Evolutionary conservation across 1,284 basidiomycete genomes (phyloP).

Genomic region (Papiliotrema fonsecae): DNA sequence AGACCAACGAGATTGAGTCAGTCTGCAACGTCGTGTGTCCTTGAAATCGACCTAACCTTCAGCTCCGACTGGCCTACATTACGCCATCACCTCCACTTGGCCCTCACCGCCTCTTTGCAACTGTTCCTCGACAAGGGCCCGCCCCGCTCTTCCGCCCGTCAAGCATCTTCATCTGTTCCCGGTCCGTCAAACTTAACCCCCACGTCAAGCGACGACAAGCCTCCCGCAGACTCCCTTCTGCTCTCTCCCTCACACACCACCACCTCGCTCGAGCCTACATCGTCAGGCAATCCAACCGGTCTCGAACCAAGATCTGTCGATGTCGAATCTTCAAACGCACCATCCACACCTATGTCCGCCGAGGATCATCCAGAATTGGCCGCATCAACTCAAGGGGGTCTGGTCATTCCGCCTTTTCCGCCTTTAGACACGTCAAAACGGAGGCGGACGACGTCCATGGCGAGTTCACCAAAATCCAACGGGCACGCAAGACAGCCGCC

Average conservation of each 20-base stretch:
- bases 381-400: slow-evolving; percentile 55
- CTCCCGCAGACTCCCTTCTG: slow-evolving; percentile 24
- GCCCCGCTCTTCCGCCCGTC: slow-evolving; percentile 13
- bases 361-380: slow-evolving; percentile 14
- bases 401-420: slow-evolving; percentile 74
- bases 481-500: slow-evolving; percentile 2
- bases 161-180: slow-evolving; percentile 8
- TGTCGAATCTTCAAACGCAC: slow-evolving; percentile 26
- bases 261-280: slow-evolving; percentile 4
- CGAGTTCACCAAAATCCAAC: not conserved
- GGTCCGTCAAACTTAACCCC: slow-evolving; percentile 5
- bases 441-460: slow-evolving; percentile 35
- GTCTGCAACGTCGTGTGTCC: slow-evolving; percentile 23
- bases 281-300: slow-evolving; percentile 38
- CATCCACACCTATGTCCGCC: slow-evolving; percentile 12
- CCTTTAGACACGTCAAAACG: slow-evolving; percentile 54
- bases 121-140: slow-evolving; percentile 19
- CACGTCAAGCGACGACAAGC: slow-evolving; percentile 7
- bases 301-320: slow-evolving; percentile 35
- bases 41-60: slow-evolving; percentile 8
- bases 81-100: slow-evolving; percentile 49
- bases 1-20: slow-evolving; percentile 65
- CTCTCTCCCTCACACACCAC: slow-evolving; percentile 41
- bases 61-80: slow-evolving; percentile 72
- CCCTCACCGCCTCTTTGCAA: slow-evolving; percentile 17